Evolutionary conservation across 768 basidiomycete genomes (phyloP).

Genomic region (Mycena indigotica): DNA sequence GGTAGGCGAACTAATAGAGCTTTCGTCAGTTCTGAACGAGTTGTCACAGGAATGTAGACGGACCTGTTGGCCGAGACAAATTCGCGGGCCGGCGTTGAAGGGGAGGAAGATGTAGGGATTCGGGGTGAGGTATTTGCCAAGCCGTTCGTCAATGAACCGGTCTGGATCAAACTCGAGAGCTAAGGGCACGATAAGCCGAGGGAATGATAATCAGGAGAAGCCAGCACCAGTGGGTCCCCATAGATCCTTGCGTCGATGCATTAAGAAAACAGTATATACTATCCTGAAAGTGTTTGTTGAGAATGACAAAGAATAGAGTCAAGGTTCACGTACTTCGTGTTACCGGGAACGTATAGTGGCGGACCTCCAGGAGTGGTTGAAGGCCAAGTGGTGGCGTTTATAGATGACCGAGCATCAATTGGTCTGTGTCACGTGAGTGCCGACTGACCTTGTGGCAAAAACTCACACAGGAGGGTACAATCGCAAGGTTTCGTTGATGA

Average conservation of each 20-base stretch:
- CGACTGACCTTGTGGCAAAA: slow-evolving; percentile 4
- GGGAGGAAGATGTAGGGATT: slow-evolving; percentile 52
- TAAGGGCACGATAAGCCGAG: slow-evolving; percentile 10
- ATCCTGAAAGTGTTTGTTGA: slow-evolving; percentile 8
- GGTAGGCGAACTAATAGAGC: slow-evolving; percentile 29
- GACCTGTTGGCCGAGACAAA: slow-evolving; percentile 41
- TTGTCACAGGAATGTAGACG: slow-evolving; percentile 27
- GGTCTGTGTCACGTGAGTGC: not conserved
- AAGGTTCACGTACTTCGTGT: slow-evolving; percentile 28
- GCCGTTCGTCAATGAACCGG: slow-evolving; percentile 45
- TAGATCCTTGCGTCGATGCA: slow-evolving; percentile 44
- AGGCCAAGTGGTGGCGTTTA: slow-evolving; percentile 15
- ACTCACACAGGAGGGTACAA: slow-evolving; percentile 24
- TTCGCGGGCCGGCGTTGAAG: slow-evolving; percentile 43
- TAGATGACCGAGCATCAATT: not conserved
- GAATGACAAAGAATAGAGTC: not conserved
- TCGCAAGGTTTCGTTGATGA: slow-evolving; percentile 30
- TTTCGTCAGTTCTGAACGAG: slow-evolving; percentile 17
- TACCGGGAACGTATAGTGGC: slow-evolving; percentile 32
- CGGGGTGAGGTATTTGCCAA: slow-evolving; percentile 41
- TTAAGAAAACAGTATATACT: slow-evolving; percentile 37
- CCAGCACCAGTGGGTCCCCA: slow-evolving; percentile 49
- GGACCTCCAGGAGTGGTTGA: slow-evolving; percentile 17
- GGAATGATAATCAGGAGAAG: not conserved
- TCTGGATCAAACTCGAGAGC: slow-evolving; percentile 48